Base-by-base conservation (phyloP, 129 eudicot genomes). In the Logfia minima region DNA sequence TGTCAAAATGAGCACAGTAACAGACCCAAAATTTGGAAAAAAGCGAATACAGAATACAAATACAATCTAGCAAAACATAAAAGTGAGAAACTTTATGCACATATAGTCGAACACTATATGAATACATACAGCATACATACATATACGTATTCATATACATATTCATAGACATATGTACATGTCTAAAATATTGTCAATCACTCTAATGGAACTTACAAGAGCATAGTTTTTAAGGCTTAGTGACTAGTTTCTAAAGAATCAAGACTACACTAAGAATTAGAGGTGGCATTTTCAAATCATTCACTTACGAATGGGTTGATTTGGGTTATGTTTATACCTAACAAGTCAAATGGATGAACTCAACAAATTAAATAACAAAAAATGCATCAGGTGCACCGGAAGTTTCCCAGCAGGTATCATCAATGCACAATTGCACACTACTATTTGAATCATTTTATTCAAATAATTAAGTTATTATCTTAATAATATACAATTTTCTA, bases 1-100 rank as follows among this genome's bases (percentile, higher is more conserved):
- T 94, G 82, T 45, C 52, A 86, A 75, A 75, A 79, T 78, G 24
- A 77, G 60, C 48, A 67, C 17, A 4, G 19, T 67, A n/a, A 61
- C 6, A 21, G 45, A 22, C 13, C 53, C 39, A 66, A 37, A 64
- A 14, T 31, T 37, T 66, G 35, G 55, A 76, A 29, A 19, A 65
- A 31, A 76, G 48, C 43, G 32, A 18, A 48, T 53, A 68, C 60
- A 13, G 11, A 67, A 67, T 24, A 68, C 68, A 77, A 19, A 24
- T 56, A 18, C 56, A 18, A 35, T 67, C 26, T 23, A 77, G 26
- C 45, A 48, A 43, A 68, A 26, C 32, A 56, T 78, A 77, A 66
- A 32, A 48, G 55, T 65, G 16, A 28, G 37, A 74, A 73, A 73
- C 55, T 35, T 73, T 73, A 48, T 66, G 28, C 23, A 51, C 22